Evolutionary conservation across 2,329 filamentous ascomycete species (phyloP), one percentile per base, ranked within the genome.

Genomic region (Tolypocladium cylindrosporum): DNA sequence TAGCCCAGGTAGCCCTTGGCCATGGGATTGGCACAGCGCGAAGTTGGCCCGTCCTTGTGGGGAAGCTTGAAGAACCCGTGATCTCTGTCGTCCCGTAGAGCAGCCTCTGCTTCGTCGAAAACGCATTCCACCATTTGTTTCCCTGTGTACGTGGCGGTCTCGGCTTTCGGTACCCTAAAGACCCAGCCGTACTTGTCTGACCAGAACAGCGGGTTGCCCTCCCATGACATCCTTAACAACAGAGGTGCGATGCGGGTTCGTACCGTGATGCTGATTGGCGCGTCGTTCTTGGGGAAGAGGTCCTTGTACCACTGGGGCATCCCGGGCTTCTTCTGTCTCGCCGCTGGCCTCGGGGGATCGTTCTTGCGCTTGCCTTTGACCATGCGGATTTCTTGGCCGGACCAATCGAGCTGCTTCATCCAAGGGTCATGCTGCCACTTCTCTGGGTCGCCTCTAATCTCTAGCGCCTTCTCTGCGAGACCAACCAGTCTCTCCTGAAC

Each of bases 281-380:
- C 75, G 59, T 85, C 82, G 31, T 75, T 86, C 58, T 85, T 91
- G 1, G 81, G 65, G 65, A 95, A 96, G 1, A 99, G 77, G 69
- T 91, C 91, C 68, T 94, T 97, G 74, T 96, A 99, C 94, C 94
- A 99, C 63, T 89, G 82, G 0, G 94, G 94, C 88, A 90, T 94
- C 16, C 94, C 94, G 0, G 93, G 92, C 75, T 88, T 91, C 78
- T 97, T 99, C 70, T 99, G 94, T 52, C 89, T 80, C 13, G 86
- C 86, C 9, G 86, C 88, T 37, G 88, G 91, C 51, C 91, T 80
- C 2, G 89, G 88, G 13, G 88, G 86, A 58, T 95, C 90, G 11
- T 76, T 79, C 71, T 96, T 97, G 73, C 89, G 92, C 76, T 94
- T 97, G 4, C 87, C 89, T 70, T 97, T 97, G 27, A 85, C 86